A percentile compares a stretch with the other conserved stretches of the same genome.
phyloP scores from a whole-genome alignment of 2,329 filamentous ascomycete species.

The Diaporthe citriasiana region DNA sequence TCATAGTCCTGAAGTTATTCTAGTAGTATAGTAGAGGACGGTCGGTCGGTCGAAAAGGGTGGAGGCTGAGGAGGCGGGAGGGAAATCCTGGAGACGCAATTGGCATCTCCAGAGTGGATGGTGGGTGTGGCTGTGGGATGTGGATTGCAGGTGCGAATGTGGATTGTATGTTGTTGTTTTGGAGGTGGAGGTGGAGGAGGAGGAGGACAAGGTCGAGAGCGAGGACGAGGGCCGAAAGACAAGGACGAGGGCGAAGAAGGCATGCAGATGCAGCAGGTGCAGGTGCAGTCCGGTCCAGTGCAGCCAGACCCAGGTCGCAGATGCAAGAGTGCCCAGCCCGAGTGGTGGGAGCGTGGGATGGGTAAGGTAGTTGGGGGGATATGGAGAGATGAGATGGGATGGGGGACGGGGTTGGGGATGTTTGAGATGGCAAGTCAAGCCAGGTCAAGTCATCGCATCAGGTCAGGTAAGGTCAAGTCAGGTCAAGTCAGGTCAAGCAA shows the following conservation, averaged over 20 bases:
- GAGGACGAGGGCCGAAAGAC: neutral
- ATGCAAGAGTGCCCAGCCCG: constrained; percentile 31
- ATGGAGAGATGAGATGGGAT: constrained; percentile 14
- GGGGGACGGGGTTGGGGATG: constrained; percentile 12
- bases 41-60: constrained; percentile 9
- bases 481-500: neutral
- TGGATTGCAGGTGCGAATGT: neutral
- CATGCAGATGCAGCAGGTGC: constrained; percentile 12
- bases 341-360: neutral
- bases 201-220: neutral
- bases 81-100: constrained; percentile 32
- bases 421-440: constrained; percentile 34
- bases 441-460: neutral
- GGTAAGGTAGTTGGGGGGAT: neutral
- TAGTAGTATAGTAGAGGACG: constrained; percentile 10
- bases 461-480: neutral
- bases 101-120: constrained; percentile 34
- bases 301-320: constrained; percentile 16
- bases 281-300: neutral
- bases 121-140: constrained; percentile 18
- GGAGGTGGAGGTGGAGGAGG: neutral
- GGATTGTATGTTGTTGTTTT: neutral
- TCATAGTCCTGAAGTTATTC: constrained; percentile 13
- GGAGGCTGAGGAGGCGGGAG: constrained; percentile 21
- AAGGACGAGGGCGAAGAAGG: neutral